Evolutionary conservation across 345 rosid species (phyloP).

Genomic region (Hevea brasiliensis): DNA sequence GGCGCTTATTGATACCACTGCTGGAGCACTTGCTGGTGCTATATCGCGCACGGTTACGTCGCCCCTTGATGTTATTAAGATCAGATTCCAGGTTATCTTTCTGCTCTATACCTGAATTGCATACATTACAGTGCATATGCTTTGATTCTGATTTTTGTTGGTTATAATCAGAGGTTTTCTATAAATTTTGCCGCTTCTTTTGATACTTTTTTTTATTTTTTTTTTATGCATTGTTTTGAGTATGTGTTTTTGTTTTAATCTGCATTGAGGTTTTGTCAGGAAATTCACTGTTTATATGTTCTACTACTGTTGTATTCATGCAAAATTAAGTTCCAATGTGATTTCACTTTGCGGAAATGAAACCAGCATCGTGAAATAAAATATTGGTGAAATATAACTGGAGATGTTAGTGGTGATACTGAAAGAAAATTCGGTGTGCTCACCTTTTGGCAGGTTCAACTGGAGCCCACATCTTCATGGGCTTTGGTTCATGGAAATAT

Average conservation of each 20-base stretch:
- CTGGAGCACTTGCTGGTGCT: constrained; percentile 83
- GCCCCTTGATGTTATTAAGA: constrained; percentile 97
- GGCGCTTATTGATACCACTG: constrained; percentile 57
- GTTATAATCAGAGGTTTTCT: background rate
- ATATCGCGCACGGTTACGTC: constrained; percentile 89
- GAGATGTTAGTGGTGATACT: background rate
- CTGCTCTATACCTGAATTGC: background rate
- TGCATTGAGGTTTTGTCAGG: background rate
- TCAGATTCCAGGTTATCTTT: constrained; percentile 79
- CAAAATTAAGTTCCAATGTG: background rate
- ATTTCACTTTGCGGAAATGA: background rate
- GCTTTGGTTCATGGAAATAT: constrained; percentile 50
- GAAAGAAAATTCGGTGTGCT: background rate
- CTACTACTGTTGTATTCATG: background rate
- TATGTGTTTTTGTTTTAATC: background rate
- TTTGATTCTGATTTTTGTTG: background rate
- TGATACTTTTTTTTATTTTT: background rate
- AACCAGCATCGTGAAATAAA: background rate
- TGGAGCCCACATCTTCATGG: constrained; percentile 90
- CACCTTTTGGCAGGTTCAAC: constrained; percentile 65
- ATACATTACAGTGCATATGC: background rate
- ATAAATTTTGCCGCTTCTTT: background rate
- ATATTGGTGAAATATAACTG: background rate
- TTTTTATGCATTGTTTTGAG: too few relatives aligned
- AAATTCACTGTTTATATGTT: background rate